Evolutionary conservation across 768 basidiomycete species (phyloP), one percentile per base, ranked within the genome.

Genomic region (Leccinellum luteum): DNA sequence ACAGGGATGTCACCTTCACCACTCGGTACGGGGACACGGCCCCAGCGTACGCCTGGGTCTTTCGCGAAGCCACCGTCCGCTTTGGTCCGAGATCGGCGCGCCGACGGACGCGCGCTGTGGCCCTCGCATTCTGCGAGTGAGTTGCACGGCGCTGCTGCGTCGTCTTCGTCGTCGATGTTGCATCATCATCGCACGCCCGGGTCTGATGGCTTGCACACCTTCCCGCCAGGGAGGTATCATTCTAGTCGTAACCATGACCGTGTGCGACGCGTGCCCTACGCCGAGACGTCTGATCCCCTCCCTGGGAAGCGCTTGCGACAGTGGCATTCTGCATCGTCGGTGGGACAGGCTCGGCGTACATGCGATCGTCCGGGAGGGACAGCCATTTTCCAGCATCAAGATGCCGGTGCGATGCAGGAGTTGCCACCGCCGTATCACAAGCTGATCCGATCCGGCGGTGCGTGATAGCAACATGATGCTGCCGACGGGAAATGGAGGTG

Each of bases 381-480:
- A 32, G 7, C 45, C 15, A 45, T 63, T 6, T 43, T 60, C 19
- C 63, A 70, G 55, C 64, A 66, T 52, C 62, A 50, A 28, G 61
- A 66, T 55, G 61, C 60, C 2, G 60, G 56, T 4, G 31, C 43
- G 51, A 55, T 62, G 57, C 52, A 60, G 19, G 70, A 71, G 35
- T 38, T 61, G 19, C 69, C 69, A 1, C 69, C 69, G 15, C 69
- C 69, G 8, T 72, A 71, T 50, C 61, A 64, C 56, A 61, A 60
- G 38, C 31, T 62, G 27, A 44, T 52, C 47, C 54, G 2, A 44
- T 44, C 41, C 21, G 41, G 41, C n/a, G 9, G 12, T 31, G 10
- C 10, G 31, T n/a, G n/a, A n/a, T 19, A 13, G 41, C 5, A 8
- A 17, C 6, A 7, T 43, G 21, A 44, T 12, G 21, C 23, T 23